Evolutionary conservation across 805 yeast species (phyloP).

Genomic region (Maudiozyma bulderi): DNA sequence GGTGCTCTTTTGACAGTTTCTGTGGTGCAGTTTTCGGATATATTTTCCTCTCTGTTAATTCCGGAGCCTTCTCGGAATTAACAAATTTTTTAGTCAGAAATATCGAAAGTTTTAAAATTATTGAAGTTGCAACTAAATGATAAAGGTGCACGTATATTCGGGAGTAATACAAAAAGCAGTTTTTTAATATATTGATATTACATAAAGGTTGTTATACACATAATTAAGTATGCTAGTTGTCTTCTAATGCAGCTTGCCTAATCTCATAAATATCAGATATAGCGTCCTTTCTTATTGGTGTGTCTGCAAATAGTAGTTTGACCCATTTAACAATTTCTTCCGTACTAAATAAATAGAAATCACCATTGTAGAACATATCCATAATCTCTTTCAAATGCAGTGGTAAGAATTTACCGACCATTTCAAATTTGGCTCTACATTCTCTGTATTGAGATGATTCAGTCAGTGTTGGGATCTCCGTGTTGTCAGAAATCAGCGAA

Average conservation of each 20-base stretch:
- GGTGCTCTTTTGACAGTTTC: not conserved
- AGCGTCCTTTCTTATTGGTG: constrained; percentile 27
- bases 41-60: not conserved
- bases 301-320: constrained; percentile 34
- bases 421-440: constrained; percentile 20
- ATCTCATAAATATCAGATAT: constrained; percentile 33
- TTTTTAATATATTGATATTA: not conserved
- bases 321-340: constrained; percentile 31
- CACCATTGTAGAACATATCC: constrained; percentile 34
- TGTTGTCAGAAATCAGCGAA: constrained; percentile 17
- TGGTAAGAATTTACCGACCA: constrained; percentile 22
- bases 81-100: too few species aligned
- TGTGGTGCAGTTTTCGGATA: not conserved
- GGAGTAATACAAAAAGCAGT: not conserved
- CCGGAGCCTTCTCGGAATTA: too few species aligned
- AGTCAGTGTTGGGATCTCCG: constrained; percentile 11
- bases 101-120: too few species aligned
- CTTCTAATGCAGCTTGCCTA: constrained; percentile 39
- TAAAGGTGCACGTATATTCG: not conserved
- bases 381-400: constrained; percentile 35
- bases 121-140: not conserved
- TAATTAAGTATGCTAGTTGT: not conserved
- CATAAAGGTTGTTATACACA: not conserved
- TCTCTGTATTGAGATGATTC: constrained; percentile 17
- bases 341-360: constrained; percentile 31